These are phyloP conservation scores for Plasmodium ovale DNA, from an alignment of 169 alveolate genomes.

Conservation along the genomic window DNA sequence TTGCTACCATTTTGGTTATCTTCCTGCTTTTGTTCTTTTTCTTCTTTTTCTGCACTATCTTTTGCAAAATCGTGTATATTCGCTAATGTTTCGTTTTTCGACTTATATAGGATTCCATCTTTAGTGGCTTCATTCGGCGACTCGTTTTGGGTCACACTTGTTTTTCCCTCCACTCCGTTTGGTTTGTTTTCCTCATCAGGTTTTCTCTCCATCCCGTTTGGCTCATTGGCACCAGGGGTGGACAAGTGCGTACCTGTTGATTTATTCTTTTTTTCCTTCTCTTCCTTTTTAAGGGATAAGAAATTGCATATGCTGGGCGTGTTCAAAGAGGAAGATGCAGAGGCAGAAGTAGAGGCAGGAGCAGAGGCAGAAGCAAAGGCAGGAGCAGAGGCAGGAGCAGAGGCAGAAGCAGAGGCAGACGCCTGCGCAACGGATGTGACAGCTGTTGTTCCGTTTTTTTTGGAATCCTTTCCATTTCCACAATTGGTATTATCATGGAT, in stretches of 20 bases:
- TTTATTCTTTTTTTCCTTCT: background rate
- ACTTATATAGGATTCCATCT: background rate
- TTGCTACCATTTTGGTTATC: background rate
- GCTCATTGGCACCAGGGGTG: background rate
- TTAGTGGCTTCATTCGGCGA: background rate
- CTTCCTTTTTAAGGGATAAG: constrained; percentile 4
- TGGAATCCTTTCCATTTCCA: background rate
- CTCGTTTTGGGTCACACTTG: background rate
- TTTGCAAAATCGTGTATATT: no score
- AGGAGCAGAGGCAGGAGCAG: background rate
- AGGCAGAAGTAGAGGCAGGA: background rate
- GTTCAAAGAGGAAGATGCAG: background rate
- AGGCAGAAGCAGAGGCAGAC: background rate
- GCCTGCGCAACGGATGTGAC: background rate
- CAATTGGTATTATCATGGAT: background rate
- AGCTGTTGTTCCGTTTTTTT: background rate
- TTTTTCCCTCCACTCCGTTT: background rate
- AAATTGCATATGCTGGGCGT: constrained; percentile 30
- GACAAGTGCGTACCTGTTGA: background rate
- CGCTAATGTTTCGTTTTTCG: background rate
- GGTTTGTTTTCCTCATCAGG: background rate
- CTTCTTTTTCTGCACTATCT: background rate
- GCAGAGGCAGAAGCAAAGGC: background rate
- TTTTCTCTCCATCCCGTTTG: background rate
- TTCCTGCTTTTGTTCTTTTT: background rate